Evolutionary conservation across 106 monocot species (phyloP).

Genomic region (Apostasia ramifera): DNA sequence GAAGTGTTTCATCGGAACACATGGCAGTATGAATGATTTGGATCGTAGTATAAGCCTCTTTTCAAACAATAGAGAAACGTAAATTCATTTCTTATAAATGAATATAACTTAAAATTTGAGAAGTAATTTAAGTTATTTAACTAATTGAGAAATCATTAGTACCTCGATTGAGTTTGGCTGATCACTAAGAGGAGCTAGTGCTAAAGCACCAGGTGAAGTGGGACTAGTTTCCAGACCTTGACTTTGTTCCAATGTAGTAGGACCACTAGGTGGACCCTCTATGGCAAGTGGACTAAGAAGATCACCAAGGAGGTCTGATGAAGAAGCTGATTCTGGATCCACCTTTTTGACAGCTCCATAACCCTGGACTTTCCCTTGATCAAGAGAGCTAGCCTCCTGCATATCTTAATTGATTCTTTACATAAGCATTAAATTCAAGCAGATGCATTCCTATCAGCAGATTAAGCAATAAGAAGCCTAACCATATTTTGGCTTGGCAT

Average conservation of each 20-base stretch:
- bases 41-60: no score
- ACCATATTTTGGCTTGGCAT: slow-evolving; percentile 77
- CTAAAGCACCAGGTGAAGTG: slow-evolving; percentile 50
- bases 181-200: slow-evolving; percentile 61
- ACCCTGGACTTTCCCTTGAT: slow-evolving; percentile 29
- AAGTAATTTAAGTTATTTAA: not conserved
- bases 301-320: slow-evolving; percentile 84
- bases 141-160: not conserved
- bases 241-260: slow-evolving; percentile 33
- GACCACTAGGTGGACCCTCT: slow-evolving; percentile 63
- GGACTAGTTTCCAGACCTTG: slow-evolving; percentile 30
- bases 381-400: slow-evolving; percentile 50
- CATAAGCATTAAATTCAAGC: slow-evolving; percentile 2
- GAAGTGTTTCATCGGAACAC: no score
- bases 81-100: no score
- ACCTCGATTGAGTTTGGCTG: slow-evolving; percentile 85
- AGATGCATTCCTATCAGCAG: not conserved
- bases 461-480: slow-evolving; percentile 3
- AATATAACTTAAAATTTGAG: not conserved
- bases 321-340: slow-evolving; percentile 38
- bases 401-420: slow-evolving; percentile 12
- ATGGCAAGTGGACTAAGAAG: slow-evolving; percentile 82
- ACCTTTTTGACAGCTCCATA: slow-evolving; percentile 52
- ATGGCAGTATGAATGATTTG: no score
- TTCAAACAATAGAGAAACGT: no score